phyloP scores from a whole-genome alignment of 2,329 filamentous ascomycete genomes.

The Alternaria incomplexa region DNA sequence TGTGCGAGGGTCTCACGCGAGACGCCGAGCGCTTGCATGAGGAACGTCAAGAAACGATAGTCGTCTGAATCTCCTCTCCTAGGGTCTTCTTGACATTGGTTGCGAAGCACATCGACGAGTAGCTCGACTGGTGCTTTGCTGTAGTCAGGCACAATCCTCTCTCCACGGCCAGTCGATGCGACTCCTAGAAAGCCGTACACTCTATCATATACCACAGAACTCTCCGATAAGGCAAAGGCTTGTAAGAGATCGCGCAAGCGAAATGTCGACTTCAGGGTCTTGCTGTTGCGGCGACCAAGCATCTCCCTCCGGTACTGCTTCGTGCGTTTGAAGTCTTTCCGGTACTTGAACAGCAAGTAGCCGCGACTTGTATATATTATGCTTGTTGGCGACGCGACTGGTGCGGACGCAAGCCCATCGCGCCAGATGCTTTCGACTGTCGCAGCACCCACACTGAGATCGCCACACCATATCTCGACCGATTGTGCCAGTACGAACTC shows the following conservation, averaged over 20 bases:
- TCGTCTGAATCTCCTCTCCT: slow-evolving; percentile 9
- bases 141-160: slow-evolving; percentile 19
- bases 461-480: slow-evolving; percentile 19
- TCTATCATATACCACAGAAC: slow-evolving; percentile 15
- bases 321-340: slow-evolving; percentile 15
- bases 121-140: slow-evolving; percentile 14
- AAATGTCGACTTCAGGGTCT: slow-evolving; percentile 10
- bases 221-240: slow-evolving; percentile 15
- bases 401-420: not conserved
- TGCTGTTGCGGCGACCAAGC: slow-evolving; percentile 13
- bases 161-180: slow-evolving; percentile 8
- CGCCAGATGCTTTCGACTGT: slow-evolving; percentile 17
- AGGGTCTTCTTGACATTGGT: slow-evolving; percentile 6
- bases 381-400: not conserved
- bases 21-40: slow-evolving; percentile 13
- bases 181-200: slow-evolving; percentile 21
- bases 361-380: slow-evolving; percentile 6
- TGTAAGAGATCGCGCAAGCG: slow-evolving; percentile 18
- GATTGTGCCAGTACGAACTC: slow-evolving; percentile 18
- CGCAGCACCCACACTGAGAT: slow-evolving; percentile 6
- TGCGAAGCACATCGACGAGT: slow-evolving; percentile 19
- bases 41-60: slow-evolving; percentile 12
- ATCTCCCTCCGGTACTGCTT: slow-evolving; percentile 11
- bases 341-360: slow-evolving; percentile 17
- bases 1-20: slow-evolving; percentile 14